Evolutionary conservation across 139 green algal genomes (phyloP), one percentile per base, ranked within the genome.

Genomic region (Ettlia oleoabundans): DNA sequence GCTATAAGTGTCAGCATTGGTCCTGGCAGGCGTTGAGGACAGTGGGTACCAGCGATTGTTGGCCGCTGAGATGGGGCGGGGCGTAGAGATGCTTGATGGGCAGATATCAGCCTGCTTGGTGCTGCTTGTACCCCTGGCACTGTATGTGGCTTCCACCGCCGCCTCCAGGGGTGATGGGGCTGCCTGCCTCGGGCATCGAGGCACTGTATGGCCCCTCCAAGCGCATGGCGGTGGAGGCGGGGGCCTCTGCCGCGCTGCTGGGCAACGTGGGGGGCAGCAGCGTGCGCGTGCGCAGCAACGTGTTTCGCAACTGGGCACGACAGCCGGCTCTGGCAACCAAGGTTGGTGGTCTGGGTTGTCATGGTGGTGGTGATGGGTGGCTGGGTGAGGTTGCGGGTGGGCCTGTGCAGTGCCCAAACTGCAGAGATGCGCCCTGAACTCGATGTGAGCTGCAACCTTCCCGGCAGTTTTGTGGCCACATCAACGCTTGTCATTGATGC

Each of bases 111-210:
- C n/a, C n/a, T n/a, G n/a, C n/a, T n/a, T n/a, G n/a, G n/a, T n/a
- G n/a, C n/a, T n/a, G n/a, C n/a, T n/a, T n/a, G n/a, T n/a, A n/a
- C n/a, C n/a, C n/a, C n/a, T n/a, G n/a, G n/a, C n/a, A n/a, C n/a
- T n/a, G n/a, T n/a, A n/a, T 58, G 47, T 15, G 10, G 47, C 47
- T 58, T 15, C 47, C 13, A 58, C 47, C 47, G 47, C 47, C 47
- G 47, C 47, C 47, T 10, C 47, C 47, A 58, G 10, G 47, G 47
- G 47, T 58, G 47, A 10, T 24, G 47, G 47, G 28, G 65, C n/a
- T n/a, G n/a, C 22, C 41, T 32, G n/a, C 42, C 5, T 77, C 81
- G 81, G 81, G 70, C 41, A 33, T 81, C 6, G 74, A 70, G 3
- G 74, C 55, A 4, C 55, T 80, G 38, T 70, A 51, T 42, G 55